A percentile compares a stretch with the other conserved stretches of the same genome.
Evolutionary conservation across 176 grass and related monocot species (phyloP).

Genomic region (Zoysia pacifica): DNA sequence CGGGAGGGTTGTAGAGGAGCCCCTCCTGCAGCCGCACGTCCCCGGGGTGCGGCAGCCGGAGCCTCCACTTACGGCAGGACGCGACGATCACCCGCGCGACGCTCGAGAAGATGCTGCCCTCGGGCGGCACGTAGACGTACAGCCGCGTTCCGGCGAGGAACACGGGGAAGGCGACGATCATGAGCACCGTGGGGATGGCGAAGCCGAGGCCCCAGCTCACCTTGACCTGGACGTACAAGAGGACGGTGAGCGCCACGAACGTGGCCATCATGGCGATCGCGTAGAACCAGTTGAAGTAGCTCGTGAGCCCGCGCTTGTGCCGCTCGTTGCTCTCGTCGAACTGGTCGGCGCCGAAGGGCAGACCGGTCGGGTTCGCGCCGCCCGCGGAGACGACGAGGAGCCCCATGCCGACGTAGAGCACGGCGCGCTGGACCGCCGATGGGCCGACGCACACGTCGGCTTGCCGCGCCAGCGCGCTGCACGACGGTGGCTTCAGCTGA

Average conservation of each 20-base stretch:
- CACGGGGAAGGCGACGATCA: conserved; percentile 3
- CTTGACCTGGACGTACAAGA: conserved; percentile 36
- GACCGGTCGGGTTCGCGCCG: conserved; percentile 33
- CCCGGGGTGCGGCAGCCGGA: conserved; percentile 25
- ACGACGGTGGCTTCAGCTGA: conserved; percentile 32
- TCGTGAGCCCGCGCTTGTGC: conserved; percentile 10
- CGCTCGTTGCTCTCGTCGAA: conserved; percentile 36
- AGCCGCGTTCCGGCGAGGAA: conserved; percentile 39
- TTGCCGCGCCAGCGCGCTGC: conserved; percentile 2
- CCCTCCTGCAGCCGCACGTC: conserved; percentile 31
- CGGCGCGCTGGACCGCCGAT: conserved; percentile 31
- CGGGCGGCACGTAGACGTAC: conserved; percentile 35
- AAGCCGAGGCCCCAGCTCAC: conserved; percentile 48
- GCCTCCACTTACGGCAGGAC: conserved; percentile 46
- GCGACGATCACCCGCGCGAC: conserved; percentile 35
- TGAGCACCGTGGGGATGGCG: conserved; percentile 41
- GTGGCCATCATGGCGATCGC: not conserved
- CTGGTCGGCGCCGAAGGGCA: conserved; percentile 54
- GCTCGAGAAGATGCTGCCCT: conserved; percentile 54
- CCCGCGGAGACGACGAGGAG: conserved; percentile 28
- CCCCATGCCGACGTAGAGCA: conserved; percentile 43
- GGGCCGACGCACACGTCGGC: conserved; percentile 35
- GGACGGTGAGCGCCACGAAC: conserved; percentile 35
- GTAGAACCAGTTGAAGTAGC: conserved; percentile 49
- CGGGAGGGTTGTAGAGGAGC: conserved; percentile 11